phyloP scores from a whole-genome alignment of 129 eudicot genomes.

The Smallanthus sonchifolius region DNA sequence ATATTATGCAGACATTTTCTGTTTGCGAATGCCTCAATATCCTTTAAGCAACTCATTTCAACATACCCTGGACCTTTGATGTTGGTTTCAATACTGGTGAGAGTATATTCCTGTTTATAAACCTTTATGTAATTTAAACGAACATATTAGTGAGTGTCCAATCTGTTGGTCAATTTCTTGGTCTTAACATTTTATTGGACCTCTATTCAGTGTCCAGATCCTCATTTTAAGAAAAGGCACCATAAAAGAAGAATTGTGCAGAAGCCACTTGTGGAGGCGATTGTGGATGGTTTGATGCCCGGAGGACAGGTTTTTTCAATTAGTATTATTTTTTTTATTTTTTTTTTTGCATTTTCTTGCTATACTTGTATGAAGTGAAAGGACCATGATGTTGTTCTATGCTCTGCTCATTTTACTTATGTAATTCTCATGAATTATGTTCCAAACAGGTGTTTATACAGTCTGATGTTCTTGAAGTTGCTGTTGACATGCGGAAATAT shows the following conservation, averaged over 20 bases:
- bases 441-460: slow-evolving; percentile 70
- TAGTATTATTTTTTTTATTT: neutral
- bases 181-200: neutral
- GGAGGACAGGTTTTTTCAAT: slow-evolving; percentile 64
- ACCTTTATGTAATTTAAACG: neutral
- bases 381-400: neutral
- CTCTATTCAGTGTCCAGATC: slow-evolving; percentile 89
- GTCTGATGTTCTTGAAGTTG: slow-evolving; percentile 94
- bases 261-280: slow-evolving; percentile 86
- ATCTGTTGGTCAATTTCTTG: neutral
- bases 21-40: slow-evolving; percentile 77
- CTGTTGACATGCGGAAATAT: slow-evolving; percentile 82
- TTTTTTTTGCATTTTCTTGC: neutral
- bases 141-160: neutral
- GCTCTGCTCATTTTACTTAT: neutral
- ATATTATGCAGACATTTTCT: slow-evolving; percentile 74
- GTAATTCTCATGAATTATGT: neutral
- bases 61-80: slow-evolving; percentile 91
- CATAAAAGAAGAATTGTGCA: slow-evolving; percentile 92
- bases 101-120: slow-evolving; percentile 33
- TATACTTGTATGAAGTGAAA: neutral
- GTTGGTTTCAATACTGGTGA: slow-evolving; percentile 84
- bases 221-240: slow-evolving; percentile 87
- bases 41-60: slow-evolving; percentile 74
- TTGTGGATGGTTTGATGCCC: slow-evolving; percentile 49